Evolutionary conservation across 306 rosid species (phyloP).

Genomic region (Sicyos baderoa): DNA sequence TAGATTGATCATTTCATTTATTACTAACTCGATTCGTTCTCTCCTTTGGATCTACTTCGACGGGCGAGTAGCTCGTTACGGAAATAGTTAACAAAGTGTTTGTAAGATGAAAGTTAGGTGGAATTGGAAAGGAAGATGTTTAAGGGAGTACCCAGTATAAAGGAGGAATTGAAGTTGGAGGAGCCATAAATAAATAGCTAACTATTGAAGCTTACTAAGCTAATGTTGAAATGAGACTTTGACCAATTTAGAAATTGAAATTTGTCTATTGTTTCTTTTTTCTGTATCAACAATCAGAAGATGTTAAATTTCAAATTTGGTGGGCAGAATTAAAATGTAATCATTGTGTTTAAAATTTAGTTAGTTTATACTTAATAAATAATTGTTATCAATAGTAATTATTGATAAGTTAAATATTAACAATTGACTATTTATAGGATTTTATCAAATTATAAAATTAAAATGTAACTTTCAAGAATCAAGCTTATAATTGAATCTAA

Average conservation of each 20-base stretch:
- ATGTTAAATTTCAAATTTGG: no score
- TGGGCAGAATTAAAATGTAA: no score
- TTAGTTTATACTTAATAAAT: no score
- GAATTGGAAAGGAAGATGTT: neutral
- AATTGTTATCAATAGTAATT: no score
- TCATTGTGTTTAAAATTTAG: no score
- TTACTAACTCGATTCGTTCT: conserved; percentile 23
- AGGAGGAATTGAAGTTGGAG: neutral
- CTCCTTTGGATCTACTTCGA: conserved; percentile 17
- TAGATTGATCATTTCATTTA: conserved; percentile 42
- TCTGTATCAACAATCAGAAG: no score
- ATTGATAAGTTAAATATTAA: no score
- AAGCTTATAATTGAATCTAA: no score
- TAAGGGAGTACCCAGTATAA: neutral
- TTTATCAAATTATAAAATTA: no score
- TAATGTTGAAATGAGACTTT: conserved; percentile 5
- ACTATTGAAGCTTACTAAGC: conserved; percentile 8
- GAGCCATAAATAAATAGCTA: conserved; percentile 11
- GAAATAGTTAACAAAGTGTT: neutral
- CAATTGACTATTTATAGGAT: no score
- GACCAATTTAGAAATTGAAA: conserved; percentile 2
- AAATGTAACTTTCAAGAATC: no score
- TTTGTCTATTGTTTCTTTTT: neutral
- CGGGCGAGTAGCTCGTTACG: neutral
- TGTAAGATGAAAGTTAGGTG: neutral